Evolutionary conservation across 2,329 filamentous ascomycete species (phyloP).

Genomic region (Paraphaeosphaeria minitans): DNA sequence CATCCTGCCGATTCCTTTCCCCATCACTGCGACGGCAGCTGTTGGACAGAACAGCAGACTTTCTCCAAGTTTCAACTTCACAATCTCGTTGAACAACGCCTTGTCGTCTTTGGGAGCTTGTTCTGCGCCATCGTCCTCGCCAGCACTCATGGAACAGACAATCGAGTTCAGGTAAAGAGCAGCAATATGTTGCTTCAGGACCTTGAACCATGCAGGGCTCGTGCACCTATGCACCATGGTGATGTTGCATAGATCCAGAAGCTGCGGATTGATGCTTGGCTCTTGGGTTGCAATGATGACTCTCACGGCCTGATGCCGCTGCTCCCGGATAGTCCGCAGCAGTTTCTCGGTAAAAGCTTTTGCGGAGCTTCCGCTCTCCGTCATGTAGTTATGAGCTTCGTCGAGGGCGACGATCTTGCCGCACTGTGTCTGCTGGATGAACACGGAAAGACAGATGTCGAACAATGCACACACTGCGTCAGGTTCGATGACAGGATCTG

Average conservation of each 20-base stretch:
- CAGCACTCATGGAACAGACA: neutral
- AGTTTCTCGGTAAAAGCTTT: too few relatives aligned
- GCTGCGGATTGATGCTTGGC: slow-evolving; percentile 67
- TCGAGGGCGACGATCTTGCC: slow-evolving; percentile 68
- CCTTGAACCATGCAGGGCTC: slow-evolving; percentile 64
- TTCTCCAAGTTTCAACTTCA: too few relatives aligned
- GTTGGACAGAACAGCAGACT: too few relatives aligned
- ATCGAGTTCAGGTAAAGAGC: slow-evolving; percentile 36
- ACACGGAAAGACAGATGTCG: slow-evolving; percentile 70
- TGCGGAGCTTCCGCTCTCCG: slow-evolving; percentile 73
- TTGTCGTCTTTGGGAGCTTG: too few relatives aligned
- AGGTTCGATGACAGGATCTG: slow-evolving; percentile 70
- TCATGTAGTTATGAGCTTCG: slow-evolving; percentile 78
- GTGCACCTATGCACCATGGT: slow-evolving; percentile 74
- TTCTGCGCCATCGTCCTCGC: too few relatives aligned
- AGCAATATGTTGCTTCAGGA: slow-evolving; percentile 55
- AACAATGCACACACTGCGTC: slow-evolving; percentile 73
- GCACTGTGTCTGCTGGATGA: slow-evolving; percentile 53
- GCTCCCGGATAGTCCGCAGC: too few relatives aligned
- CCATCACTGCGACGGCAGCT: too few relatives aligned
- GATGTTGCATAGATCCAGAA: slow-evolving; percentile 72
- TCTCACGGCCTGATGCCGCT: too few relatives aligned
- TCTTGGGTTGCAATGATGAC: too few relatives aligned
- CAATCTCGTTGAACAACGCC: too few relatives aligned
- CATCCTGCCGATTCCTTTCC: too few relatives aligned